Base-by-base conservation (phyloP, 2,329 filamentous ascomycete genomes). In the Colletotrichum abscissum region DNA sequence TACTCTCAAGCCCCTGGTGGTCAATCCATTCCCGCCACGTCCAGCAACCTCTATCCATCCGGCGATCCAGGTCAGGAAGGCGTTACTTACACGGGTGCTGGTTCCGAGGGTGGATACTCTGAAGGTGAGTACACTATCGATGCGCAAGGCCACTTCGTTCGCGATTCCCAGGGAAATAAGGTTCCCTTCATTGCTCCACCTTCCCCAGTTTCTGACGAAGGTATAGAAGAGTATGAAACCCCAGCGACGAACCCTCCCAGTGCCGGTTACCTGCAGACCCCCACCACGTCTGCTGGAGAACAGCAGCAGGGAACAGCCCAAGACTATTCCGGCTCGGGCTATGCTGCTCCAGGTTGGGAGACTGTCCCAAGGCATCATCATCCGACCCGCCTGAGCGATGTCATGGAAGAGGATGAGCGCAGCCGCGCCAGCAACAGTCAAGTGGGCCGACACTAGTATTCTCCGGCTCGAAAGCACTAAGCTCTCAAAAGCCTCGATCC, bases 321-420 rank as follows among this genome's bases (percentile, higher is more conserved):
- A 54, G 92, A 95, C 78, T 95, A 95, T 79, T 87, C 88, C 5
- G 92, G 92, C 57, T 85, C 90, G 57, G 91, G 89, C 26, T 94
- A 92, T 82, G 91, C 87, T 8, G 89, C 90, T 1, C 88, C 91
- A 2, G 92, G 90, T 19, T 97, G 94, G 94, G 94, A 97, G 75
- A 84, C 85, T n/a, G 86, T 94, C 75, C 92, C 92, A 28, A 89
- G 92, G 69, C 95, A 97, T 82, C 94, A 97, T 77, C 95, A 98
- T 82, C 95, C 95, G 0, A 97, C 95, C 9, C 87, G 95, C 69
- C 86, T 98, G 75, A 97, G 95, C 81, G 95, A 97, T 82, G 95
- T 98, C 33, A 88, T 97, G 35, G 93, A 95, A 79, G 95, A 95
- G 79, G 93, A 97, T 75, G 94, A 97, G 82, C 88, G 91, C 63